phyloP scores from a whole-genome alignment of 306 rosid species.

The Inga laurina region DNA sequence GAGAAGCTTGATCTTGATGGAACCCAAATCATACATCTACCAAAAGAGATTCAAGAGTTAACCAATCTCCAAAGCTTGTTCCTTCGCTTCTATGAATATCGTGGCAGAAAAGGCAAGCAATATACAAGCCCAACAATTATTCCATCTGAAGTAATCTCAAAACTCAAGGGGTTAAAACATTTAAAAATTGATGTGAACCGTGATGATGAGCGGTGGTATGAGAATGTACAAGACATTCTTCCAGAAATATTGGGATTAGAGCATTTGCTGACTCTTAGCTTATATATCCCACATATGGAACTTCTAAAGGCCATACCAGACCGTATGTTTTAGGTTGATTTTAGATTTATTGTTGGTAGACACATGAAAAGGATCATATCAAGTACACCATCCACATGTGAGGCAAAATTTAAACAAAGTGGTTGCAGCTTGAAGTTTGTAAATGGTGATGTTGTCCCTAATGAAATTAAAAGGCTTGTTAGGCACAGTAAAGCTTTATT shows the following conservation, averaged over 20 bases:
- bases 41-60: background rate
- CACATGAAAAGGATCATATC: background rate
- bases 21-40: background rate
- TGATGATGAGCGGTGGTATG: conserved; percentile 30
- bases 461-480: background rate
- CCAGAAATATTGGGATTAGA: background rate
- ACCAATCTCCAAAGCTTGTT: conserved; percentile 9
- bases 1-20: background rate
- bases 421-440: background rate
- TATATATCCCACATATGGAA: background rate
- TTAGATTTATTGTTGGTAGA: background rate
- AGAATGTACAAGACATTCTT: background rate
- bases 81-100: conserved; percentile 15
- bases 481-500: background rate
- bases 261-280: background rate
- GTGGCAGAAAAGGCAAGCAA: background rate
- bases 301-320: background rate
- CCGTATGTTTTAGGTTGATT: background rate
- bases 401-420: background rate
- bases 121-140: background rate
- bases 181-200: conserved; percentile 21
- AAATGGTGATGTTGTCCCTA: background rate
- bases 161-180: background rate
- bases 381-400: background rate
- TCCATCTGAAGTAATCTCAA: background rate